Evolutionary conservation across 1,284 basidiomycete genomes (phyloP).

Genomic region (Salmacisia buchloeana): DNA sequence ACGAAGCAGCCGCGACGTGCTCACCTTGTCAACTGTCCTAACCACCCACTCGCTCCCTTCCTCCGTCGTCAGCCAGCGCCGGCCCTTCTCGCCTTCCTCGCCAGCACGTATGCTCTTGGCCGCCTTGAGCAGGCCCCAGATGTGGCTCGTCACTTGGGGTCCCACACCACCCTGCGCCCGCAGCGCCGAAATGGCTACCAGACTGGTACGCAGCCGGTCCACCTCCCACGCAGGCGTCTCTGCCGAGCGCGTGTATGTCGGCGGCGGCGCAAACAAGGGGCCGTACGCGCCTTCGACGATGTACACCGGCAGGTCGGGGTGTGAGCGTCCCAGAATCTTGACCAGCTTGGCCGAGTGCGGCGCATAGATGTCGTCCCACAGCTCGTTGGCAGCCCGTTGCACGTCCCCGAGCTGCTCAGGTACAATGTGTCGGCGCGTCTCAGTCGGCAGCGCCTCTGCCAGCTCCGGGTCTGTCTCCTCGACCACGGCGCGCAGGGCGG

Average conservation of each 20-base stretch:
- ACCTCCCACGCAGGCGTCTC: slow-evolving; percentile 58
- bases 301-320: slow-evolving; percentile 64
- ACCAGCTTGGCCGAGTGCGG: slow-evolving; percentile 84
- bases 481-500: slow-evolving; percentile 41
- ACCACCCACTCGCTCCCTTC: slow-evolving; percentile 90
- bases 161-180: slow-evolving; percentile 79
- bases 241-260: slow-evolving; percentile 53
- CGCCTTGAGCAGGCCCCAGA: slow-evolving; percentile 86
- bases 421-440: slow-evolving; percentile 35
- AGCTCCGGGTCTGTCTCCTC: slow-evolving; percentile 37
- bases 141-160: slow-evolving; percentile 83
- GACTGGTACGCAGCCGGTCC: slow-evolving; percentile 76
- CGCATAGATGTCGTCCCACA: slow-evolving; percentile 84
- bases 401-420: slow-evolving; percentile 22
- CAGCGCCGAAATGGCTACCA: slow-evolving; percentile 84
- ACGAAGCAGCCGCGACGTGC: not conserved
- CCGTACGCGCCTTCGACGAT: slow-evolving; percentile 88
- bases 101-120: slow-evolving; percentile 46
- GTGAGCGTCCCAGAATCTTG: slow-evolving; percentile 73
- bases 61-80: slow-evolving; percentile 72
- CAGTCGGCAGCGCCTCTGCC: slow-evolving; percentile 29
- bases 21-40: slow-evolving; percentile 67
- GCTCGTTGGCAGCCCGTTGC: slow-evolving; percentile 31
- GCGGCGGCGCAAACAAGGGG: slow-evolving; percentile 68
- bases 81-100: slow-evolving; percentile 58